Conservation (phyloP, 1,139 yeast genomes). For the Blastobotrys apis region DNA sequence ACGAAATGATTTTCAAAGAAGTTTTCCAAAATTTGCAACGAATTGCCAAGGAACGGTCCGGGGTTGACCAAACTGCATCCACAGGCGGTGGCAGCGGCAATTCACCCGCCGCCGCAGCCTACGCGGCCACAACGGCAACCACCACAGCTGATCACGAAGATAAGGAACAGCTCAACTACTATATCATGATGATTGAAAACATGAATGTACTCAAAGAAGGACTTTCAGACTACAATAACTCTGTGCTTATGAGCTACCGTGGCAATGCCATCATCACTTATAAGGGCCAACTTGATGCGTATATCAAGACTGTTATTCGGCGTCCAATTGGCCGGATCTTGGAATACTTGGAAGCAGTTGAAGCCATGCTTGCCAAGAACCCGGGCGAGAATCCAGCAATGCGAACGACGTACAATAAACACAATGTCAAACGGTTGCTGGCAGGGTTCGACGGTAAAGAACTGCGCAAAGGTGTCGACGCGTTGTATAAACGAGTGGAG, state of each 20-base stretch:
- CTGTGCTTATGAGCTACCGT: conserved; percentile 32
- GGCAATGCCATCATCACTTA: conserved; percentile 38
- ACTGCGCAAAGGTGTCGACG: conserved; percentile 51
- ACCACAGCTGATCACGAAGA: conserved; percentile 43
- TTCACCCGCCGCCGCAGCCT: conserved; percentile 14
- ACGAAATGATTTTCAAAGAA: conserved; percentile 36
- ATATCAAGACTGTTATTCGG: conserved; percentile 50
- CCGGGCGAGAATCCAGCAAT: conserved; percentile 47
- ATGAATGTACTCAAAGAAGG: conserved; percentile 56
- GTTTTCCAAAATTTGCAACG: conserved; percentile 32
- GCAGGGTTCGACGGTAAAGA: conserved; percentile 56
- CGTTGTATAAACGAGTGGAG: conserved; percentile 54
- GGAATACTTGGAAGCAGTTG: conserved; percentile 63
- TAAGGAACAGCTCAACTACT: conserved; percentile 53
- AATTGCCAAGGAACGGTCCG: conserved; percentile 28
- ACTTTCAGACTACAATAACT: conserved; percentile 36
- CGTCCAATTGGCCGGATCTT: conserved; percentile 61
- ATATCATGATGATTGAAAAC: conserved; percentile 61
- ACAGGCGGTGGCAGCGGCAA: conserved; percentile 6
- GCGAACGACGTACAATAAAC: conserved; percentile 60
- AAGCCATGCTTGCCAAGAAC: conserved; percentile 44
- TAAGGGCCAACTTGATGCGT: conserved; percentile 44
- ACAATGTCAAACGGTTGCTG: conserved; percentile 54
- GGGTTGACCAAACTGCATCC: conserved; percentile 9
- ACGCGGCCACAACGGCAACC: conserved; percentile 10